Conservation (phyloP, 371 early-diverging fungal species). For the Nosema granulosis region DNA sequence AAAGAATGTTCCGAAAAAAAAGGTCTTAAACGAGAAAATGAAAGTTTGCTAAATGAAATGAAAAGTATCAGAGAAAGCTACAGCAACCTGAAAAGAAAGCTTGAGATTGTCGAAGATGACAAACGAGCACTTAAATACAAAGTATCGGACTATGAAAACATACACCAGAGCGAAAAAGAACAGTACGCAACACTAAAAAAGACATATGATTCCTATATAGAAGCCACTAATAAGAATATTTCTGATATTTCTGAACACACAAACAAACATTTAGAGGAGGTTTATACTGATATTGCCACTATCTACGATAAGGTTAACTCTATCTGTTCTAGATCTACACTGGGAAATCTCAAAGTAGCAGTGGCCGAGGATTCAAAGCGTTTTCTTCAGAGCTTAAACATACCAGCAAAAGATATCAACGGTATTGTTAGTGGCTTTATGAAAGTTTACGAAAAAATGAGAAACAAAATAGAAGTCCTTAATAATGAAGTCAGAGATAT, state of each 20-base stretch:
- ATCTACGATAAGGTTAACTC: no score
- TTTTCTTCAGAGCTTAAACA: conserved; percentile 22
- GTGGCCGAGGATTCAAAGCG: not conserved
- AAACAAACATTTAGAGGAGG: no score
- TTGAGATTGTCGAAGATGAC: conserved; percentile 39
- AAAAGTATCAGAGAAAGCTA: not conserved
- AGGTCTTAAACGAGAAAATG: conserved; percentile 1
- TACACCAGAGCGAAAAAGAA: no score
- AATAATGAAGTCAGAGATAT: conserved; percentile 52
- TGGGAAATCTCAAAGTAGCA: not conserved
- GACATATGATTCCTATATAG: no score
- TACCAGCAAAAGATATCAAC: conserved; percentile 7
- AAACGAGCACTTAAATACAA: conserved; percentile 41
- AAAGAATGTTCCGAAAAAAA: conserved; percentile 12
- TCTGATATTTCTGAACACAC: no score
- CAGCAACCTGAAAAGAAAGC: conserved; percentile 13
- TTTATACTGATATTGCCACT: no score
- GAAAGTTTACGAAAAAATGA: conserved; percentile 31
- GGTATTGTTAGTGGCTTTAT: conserved; percentile 32
- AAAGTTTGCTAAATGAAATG: not conserved
- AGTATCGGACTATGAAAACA: no score
- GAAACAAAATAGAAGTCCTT: conserved; percentile 38
- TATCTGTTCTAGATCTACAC: no score
- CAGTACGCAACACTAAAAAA: no score
- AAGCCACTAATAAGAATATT: no score